Conservation (phyloP, 2,329 filamentous ascomycete species). For the Davidsoniella australis region DNA sequence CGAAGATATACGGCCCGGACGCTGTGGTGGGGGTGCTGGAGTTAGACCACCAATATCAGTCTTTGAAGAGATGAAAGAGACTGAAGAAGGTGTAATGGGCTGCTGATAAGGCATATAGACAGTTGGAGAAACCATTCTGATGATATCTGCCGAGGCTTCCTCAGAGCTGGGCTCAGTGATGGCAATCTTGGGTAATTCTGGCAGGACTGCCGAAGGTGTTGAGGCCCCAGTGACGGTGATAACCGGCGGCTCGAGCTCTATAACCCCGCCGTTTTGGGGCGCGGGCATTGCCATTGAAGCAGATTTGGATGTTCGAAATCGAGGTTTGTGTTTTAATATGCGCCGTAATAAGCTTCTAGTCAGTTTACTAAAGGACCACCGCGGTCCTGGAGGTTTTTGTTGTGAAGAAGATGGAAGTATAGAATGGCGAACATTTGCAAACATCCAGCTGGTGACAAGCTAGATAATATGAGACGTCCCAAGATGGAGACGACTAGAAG, state of each 20-base stretch:
- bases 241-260: not conserved
- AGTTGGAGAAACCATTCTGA: not conserved
- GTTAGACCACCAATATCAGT: not conserved
- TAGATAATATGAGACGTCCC: not conserved
- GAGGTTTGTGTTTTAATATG: not conserved
- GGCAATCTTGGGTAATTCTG: not conserved
- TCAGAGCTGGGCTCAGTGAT: not conserved
- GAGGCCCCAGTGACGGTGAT: not conserved
- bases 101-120: conserved; percentile 2
- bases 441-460: conserved; percentile 2
- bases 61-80: not conserved
- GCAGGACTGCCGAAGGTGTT: not conserved
- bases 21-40: not conserved
- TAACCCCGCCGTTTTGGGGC: not conserved
- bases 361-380: conserved; percentile 2
- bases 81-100: conserved; percentile 1
- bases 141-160: not conserved
- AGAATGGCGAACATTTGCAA: conserved; percentile 1
- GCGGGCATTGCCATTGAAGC: not conserved
- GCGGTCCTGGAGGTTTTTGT: not conserved
- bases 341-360: not conserved
- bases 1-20: not conserved
- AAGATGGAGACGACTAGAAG: not conserved
- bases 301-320: not conserved
- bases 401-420: not conserved